Evolutionary conservation across 140 eudicot genomes (phyloP).

Genomic region (Bidens hawaiensis): DNA sequence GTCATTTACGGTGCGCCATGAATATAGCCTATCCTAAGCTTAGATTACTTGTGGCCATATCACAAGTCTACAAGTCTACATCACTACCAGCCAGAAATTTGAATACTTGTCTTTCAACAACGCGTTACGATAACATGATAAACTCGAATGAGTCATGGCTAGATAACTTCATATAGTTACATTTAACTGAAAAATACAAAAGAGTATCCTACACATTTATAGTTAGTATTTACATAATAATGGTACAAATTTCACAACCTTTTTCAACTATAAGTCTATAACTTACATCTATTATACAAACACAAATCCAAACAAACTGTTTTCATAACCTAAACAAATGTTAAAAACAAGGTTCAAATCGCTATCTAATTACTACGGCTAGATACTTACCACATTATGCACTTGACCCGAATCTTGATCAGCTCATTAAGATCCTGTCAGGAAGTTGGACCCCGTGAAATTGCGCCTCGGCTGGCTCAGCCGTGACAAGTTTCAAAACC

Average conservation of each 20-base stretch:
- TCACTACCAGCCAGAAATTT: no score
- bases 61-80: no score
- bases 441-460: slow-evolving; percentile 45
- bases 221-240: neutral
- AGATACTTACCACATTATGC: no score
- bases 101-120: no score
- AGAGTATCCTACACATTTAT: neutral
- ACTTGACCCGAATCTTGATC: slow-evolving; percentile 4
- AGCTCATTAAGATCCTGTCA: slow-evolving; percentile 36
- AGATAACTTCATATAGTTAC: no score
- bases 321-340: neutral
- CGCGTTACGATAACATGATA: no score
- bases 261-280: slow-evolving; percentile 20
- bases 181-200: neutral
- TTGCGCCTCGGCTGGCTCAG: slow-evolving; percentile 43
- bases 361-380: slow-evolving; percentile 18
- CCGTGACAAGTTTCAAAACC: slow-evolving; percentile 42
- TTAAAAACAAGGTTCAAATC: neutral
- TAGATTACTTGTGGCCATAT: no score
- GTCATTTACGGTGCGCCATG: no score
- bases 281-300: slow-evolving; percentile 20
- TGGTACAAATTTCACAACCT: neutral
- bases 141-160: no score
- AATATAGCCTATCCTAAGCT: no score
- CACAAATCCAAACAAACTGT: neutral